These are phyloP conservation scores for Protomyces arabidopsidicola DNA, from an alignment of 1,139 yeast genomes.

Conservation along the genomic window DNA sequence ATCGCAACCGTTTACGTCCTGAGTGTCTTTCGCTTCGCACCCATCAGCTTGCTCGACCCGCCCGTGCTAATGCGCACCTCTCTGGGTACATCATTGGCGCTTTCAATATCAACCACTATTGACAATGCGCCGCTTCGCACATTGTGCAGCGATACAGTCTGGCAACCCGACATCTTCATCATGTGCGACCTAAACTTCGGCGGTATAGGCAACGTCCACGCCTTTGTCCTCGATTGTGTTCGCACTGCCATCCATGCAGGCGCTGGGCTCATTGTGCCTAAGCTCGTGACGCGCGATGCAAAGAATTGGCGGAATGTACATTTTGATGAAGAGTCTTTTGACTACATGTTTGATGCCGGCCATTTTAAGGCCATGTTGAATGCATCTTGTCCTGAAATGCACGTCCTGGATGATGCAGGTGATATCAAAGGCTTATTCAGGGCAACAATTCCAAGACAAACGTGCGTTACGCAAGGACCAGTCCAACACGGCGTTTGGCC, in stretches of 20 bases:
- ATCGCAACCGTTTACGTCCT: too few relatives aligned
- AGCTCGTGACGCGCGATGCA: neutral
- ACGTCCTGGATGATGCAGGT: neutral
- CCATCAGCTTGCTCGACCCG: too few relatives aligned
- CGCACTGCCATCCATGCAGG: conserved; percentile 10
- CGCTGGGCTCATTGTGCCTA: conserved; percentile 9
- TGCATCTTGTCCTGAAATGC: conserved; percentile 7
- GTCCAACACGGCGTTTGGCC: too few relatives aligned
- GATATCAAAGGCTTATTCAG: too few relatives aligned
- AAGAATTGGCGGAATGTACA: neutral
- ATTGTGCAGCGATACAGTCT: conserved; percentile 2
- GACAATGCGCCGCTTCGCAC: neutral
- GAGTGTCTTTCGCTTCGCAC: too few relatives aligned
- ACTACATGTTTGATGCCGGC: conserved; percentile 8
- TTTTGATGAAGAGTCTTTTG: neutral
- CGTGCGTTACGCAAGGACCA: too few relatives aligned
- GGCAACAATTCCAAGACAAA: too few relatives aligned
- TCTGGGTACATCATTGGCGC: too few relatives aligned
- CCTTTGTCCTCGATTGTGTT: conserved; percentile 4
- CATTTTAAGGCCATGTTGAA: neutral
- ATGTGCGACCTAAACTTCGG: conserved; percentile 4
- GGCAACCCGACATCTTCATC: conserved; percentile 5
- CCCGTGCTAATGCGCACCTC: too few relatives aligned
- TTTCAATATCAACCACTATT: neutral
- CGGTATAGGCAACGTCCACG: conserved; percentile 7